Evolutionary conservation across 2,329 filamentous ascomycete species (phyloP).

Genomic region (Colletotrichum plurivorum): DNA sequence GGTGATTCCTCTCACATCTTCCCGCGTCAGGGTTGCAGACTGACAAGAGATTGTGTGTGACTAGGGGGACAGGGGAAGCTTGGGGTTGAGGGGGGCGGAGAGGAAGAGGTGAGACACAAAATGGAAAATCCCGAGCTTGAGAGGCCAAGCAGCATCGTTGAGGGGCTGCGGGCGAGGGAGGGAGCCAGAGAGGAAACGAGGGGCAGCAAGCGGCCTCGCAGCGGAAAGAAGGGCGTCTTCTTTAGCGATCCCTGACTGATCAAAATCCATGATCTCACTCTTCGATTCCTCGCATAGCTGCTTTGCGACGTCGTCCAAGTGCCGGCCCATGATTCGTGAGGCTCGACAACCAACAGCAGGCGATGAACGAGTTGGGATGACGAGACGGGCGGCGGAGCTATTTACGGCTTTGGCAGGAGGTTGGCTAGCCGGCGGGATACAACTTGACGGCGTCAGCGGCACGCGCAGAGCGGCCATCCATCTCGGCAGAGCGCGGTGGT

Average conservation of each 20-base stretch:
- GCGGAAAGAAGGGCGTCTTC: slow-evolving; percentile 9
- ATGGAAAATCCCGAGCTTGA: slow-evolving; percentile 17
- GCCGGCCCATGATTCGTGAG: slow-evolving; percentile 31
- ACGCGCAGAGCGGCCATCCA: not conserved
- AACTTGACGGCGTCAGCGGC: not conserved
- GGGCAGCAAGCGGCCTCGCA: not conserved
- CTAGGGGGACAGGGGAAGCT: slow-evolving; percentile 5
- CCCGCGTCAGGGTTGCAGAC: slow-evolving; percentile 33
- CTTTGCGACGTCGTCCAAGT: slow-evolving; percentile 33
- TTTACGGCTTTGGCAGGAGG: slow-evolving; percentile 10
- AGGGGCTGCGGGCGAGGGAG: not conserved
- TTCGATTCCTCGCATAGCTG: slow-evolving; percentile 16
- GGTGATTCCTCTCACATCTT: slow-evolving; percentile 8
- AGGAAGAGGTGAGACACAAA: slow-evolving; percentile 19
- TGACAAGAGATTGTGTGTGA: slow-evolving; percentile 16
- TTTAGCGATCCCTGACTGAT: slow-evolving; percentile 16
- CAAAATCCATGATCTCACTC: slow-evolving; percentile 32
- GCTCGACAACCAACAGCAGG: slow-evolving; percentile 2
- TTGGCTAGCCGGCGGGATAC: not conserved
- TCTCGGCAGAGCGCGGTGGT: not conserved
- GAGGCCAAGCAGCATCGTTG: slow-evolving; percentile 1
- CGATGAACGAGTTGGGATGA: slow-evolving; percentile 17
- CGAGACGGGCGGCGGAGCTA: slow-evolving; percentile 1
- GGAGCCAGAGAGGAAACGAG: slow-evolving; percentile 3
- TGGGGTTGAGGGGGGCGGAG: slow-evolving; percentile 1